These are phyloP conservation scores for Scheffersomyces cryptocercus DNA, from an alignment of 1,139 yeast genomes.

Conservation along the genomic window DNA sequence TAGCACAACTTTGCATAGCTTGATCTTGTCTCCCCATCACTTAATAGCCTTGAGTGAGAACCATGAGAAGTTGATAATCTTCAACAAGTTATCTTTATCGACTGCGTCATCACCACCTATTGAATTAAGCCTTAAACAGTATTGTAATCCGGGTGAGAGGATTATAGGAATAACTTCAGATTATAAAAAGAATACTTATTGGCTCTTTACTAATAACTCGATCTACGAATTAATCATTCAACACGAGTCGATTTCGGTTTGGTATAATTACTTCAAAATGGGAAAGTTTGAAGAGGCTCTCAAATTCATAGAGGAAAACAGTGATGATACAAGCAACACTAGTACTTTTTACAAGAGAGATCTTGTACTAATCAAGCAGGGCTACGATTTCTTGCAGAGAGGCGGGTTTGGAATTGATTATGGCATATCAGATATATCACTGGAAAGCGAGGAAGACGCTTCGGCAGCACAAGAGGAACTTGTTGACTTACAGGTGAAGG, in stretches of 20 bases:
- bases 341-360: conserved; percentile 35
- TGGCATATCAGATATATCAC: conserved; percentile 10
- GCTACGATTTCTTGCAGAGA: conserved; percentile 51
- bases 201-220: conserved; percentile 20
- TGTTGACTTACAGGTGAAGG: conserved; percentile 39
- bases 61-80: conserved; percentile 9
- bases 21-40: conserved; percentile 14
- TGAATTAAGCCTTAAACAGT: conserved; percentile 5
- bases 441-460: conserved; percentile 8
- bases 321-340: conserved; percentile 22
- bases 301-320: conserved; percentile 32
- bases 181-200: conserved; percentile 33
- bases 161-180: conserved; percentile 66
- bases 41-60: conserved; percentile 7
- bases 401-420: conserved; percentile 43
- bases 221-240: conserved; percentile 70
- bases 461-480: conserved; percentile 8
- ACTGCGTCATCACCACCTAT: conserved; percentile 5
- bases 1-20: neutral
- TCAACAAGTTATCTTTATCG: conserved; percentile 12
- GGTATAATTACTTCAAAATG: conserved; percentile 69
- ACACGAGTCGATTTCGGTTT: conserved; percentile 71
- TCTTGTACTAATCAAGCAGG: conserved; percentile 62
- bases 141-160: conserved; percentile 26
- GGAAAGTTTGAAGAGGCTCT: conserved; percentile 73